phyloP scores from a whole-genome alignment of 2,329 filamentous ascomycete genomes.

The Colletotrichum brevisporum region DNA sequence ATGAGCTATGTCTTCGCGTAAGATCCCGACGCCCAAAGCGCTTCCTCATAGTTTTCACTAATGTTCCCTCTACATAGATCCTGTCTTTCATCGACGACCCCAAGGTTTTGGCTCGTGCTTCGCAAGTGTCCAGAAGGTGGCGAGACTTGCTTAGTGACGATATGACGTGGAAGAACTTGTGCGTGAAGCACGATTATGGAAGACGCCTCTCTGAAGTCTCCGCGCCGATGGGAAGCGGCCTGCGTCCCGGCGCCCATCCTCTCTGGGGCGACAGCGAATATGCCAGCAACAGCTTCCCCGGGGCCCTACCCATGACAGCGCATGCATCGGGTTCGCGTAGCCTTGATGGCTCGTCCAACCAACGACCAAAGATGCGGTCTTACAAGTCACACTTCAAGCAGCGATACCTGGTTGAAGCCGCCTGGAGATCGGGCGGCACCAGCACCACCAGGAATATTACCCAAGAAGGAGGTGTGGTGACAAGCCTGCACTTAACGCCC shows the following conservation, averaged over 20 bases:
- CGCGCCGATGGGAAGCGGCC: conserved; percentile 21
- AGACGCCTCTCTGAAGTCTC: conserved; percentile 68
- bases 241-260: conserved; percentile 30
- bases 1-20: conserved; percentile 92
- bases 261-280: conserved; percentile 43
- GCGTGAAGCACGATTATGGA: conserved; percentile 93
- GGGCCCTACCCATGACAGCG: conserved; percentile 54
- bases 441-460: conserved; percentile 90
- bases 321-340: conserved; percentile 63
- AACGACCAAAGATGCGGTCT: conserved; percentile 78
- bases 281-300: conserved; percentile 60
- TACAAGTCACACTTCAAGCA: conserved; percentile 99
- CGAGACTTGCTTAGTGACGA: conserved; percentile 94
- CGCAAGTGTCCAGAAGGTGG: conserved; percentile 97
- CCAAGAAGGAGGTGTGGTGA: conserved; percentile 96
- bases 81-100: conserved; percentile 98
- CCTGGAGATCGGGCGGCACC: conserved; percentile 93
- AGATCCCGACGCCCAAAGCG: conserved; percentile 46
- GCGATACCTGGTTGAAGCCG: conserved; percentile 95
- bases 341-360: conserved; percentile 64
- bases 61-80: conserved; percentile 68
- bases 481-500: conserved; percentile 91
- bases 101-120: conserved; percentile 91
- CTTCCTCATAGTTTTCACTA: background rate
- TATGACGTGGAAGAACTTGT: conserved; percentile 98